Evolutionary conservation across 345 rosid genomes (phyloP), one percentile per base, ranked within the genome.

Genomic region (Pseudoturritis turrita): DNA sequence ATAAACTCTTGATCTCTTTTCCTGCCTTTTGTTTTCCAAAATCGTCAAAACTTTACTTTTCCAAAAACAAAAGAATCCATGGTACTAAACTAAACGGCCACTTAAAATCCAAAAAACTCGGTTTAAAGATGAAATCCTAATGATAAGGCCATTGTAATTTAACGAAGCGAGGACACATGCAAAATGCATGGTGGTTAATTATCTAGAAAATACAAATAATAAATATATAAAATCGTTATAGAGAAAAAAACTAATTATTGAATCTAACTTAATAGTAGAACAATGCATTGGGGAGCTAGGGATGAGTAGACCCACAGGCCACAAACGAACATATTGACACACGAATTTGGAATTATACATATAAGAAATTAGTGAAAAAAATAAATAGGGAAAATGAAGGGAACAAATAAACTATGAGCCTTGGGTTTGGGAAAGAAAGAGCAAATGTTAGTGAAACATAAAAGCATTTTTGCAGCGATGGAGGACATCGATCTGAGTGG

Each of bases 371-470:
- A 15, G 17, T 44, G n/a, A 33, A 33, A 13, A 61, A 36, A 35
- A 25, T 7, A 31, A 26, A 35, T 46, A 41, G 23, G 61, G 60
- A 56, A 18, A 64, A 73, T 36, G 51, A 46, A 65, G n/a, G 58
- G 72, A 57, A 60, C 46, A 33, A 5, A 43, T 58, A 35, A 61
- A 69, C 41, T 17, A 69, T 13, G 35, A 33, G 39, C 62, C 65
- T 76, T 62, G 70, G 74, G 79, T 68, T 62, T 68, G 58, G 70
- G 63, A 36, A 75, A 68, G 62, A 61, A 62, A 53, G 55, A 35
- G 64, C 58, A 75, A 60, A 68, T 75, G 62, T 51, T 60, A 62
- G 75, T 69, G 79, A 69, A 62, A 69, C 79, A 75, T 69, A 65
- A 63, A 75, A 52, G 74, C 78, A 53, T 68, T 68, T 61, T 75